Conservation (phyloP, 2,329 filamentous ascomycete species). For the Ceratocystis alfenasii region DNA sequence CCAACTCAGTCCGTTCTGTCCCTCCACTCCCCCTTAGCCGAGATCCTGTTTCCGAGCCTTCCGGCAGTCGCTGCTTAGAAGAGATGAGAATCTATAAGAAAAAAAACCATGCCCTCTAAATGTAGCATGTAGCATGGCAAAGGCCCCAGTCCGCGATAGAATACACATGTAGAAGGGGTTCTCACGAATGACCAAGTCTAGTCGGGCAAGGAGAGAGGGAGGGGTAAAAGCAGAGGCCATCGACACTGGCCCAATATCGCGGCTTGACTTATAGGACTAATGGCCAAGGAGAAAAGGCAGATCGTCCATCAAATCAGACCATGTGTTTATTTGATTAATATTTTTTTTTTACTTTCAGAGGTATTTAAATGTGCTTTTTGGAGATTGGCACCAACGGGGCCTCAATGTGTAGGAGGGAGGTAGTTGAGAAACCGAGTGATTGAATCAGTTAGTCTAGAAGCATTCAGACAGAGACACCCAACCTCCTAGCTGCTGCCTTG, state of each 20-base stretch:
- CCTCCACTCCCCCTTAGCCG: no score
- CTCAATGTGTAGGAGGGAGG: not conserved
- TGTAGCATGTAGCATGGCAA: not conserved
- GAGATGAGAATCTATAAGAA: not conserved
- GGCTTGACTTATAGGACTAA: not conserved
- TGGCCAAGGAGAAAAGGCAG: not conserved
- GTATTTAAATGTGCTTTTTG: not conserved
- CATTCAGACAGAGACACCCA: no score
- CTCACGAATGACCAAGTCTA: not conserved
- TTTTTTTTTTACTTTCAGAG: not conserved
- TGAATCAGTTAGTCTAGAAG: not conserved
- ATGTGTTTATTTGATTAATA: not conserved
- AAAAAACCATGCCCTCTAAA: not conserved
- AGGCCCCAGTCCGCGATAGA: not conserved
- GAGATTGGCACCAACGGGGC: not conserved
- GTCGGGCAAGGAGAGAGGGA: not conserved
- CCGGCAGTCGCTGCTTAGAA: not conserved
- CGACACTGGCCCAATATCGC: not conserved
- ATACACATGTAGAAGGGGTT: no score
- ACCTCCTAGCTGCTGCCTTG: not conserved
- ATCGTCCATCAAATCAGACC: conserved; percentile 6
- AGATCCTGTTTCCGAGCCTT: not conserved
- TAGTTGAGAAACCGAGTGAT: not conserved
- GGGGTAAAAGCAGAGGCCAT: not conserved
- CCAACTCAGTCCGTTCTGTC: no score